These are phyloP conservation scores for Saturnispora diversa DNA, from an alignment of 805 yeast species.

Conservation along the genomic window DNA sequence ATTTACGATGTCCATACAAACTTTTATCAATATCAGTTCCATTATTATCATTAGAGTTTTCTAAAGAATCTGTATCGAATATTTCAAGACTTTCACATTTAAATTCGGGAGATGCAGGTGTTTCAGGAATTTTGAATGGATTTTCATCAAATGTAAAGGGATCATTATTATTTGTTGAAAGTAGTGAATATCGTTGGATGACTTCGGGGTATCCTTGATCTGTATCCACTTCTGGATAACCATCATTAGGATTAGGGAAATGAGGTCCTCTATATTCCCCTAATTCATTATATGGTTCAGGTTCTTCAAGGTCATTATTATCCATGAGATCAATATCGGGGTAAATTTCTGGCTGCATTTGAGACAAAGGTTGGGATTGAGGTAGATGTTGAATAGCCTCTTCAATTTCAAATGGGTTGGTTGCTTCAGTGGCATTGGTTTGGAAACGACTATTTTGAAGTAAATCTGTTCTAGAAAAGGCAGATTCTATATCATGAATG, in stretches of 20 bases:
- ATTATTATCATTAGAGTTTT: neutral
- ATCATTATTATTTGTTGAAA: neutral
- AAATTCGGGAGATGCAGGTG: neutral
- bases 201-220: conserved; percentile 5
- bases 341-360: too few relatives aligned
- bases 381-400: neutral
- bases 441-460: neutral
- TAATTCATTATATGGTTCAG: neutral
- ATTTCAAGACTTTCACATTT: neutral
- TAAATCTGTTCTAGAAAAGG: conserved; percentile 3
- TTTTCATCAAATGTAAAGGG: neutral
- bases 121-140: conserved; percentile 1
- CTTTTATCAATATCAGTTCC: too few relatives aligned
- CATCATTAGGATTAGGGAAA: neutral
- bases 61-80: neutral
- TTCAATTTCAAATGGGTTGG: conserved; percentile 1
- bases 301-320: neutral
- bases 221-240: conserved; percentile 4
- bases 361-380: too few relatives aligned
- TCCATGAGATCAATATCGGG: too few relatives aligned
- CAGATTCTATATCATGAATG: neutral
- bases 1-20: neutral
- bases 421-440: neutral
- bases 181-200: conserved; percentile 3
- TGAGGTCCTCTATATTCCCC: neutral